Base-by-base conservation (phyloP, 257 asterid genomes). In the Galeopsis tetrahit region DNA sequence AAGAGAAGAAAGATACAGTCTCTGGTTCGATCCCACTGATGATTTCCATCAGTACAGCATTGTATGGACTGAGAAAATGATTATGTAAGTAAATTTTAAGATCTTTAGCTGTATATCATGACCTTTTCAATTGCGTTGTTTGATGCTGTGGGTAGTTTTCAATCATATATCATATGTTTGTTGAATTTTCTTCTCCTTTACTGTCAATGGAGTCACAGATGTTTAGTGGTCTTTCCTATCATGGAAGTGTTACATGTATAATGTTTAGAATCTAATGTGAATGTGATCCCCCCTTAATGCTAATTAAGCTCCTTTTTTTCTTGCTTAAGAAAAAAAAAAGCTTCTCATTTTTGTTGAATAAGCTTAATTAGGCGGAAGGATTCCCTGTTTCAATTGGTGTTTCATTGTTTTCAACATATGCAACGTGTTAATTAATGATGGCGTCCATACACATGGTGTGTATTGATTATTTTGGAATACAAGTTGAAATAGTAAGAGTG, bases 1-100 rank as follows among this genome's bases (percentile, higher is more conserved):
- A 42, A 84, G 98, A 71, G 98, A 92, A 80, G 98, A 92, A 75
- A 79, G 96, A 88, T 90, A 86, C 40, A 94, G 90, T 62, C 90
- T 92, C 9, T 90, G 96, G 96, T 92, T 92, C 67, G 96, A 92
- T 68, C 98, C 98, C 4, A 78, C 98, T 1, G 96, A 90, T 46
- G 93, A 85, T 83, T 92, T 85, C 77, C 98, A 92, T 70, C 90
- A 84, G 39, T 90, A 88, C 81, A 79, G 90, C 75, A 76, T 92
- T 40, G 84, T 85, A 32, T 92, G 96, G 98, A 88, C 90, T 63
- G 76, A 86, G 39, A 72, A 85, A 80, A 74, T 75, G 38, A 90
- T 92, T 43, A 62, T 85, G 98, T 92, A 79, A 88, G 94, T 70
- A 31, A 33, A 43, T 36, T 33, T 39, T 6, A 59, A 76, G 10